Base-by-base conservation (phyloP, 176 grass and related monocot species). In the Oryza nivara region DNA sequence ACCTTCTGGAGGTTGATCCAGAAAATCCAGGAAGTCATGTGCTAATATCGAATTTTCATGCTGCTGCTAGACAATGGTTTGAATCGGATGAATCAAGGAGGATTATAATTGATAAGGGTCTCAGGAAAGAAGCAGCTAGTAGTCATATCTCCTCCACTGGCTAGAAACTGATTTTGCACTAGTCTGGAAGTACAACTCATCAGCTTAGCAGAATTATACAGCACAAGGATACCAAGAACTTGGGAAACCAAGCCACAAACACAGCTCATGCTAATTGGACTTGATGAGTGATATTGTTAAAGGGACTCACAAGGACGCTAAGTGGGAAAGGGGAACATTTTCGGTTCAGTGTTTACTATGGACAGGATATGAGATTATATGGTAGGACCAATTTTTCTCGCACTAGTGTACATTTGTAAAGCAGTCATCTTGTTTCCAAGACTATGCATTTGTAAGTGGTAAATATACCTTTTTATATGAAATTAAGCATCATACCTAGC, bases 11-110 rank as follows among this genome's bases (percentile, higher is more conserved):
- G 66, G 22, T 74, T 49, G 87, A 83, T 61, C 67, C 74, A 19
- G 58, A 80, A 13, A 90, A 92, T 81, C 85, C 92, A 80, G 71
- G 78, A 63, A 77, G 73, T 67, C 90, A 86, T 76, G 79, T 94
- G 12, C 40, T 88, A 58, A 70, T 94, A 22, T 92, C 92, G 22
- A 92, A 90, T 36, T 94, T 94, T 47, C 83, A 90, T 38, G 85
- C 87, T 45, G 79, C 78, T 85, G 65, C 65, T 73, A 74, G 46
- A 28, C 80, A 74, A 30, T 92, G 89, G 92, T 58, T 45, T 71
- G 52, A 66, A 80, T 88, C 87, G 2, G 82, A 88, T 79, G 17
- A 74, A 28, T 83, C 86, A 30, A 85, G 92, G 49, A 88, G 63
- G 78, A 23, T 41, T 81, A 92, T 92, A 38, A 34, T 64, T 70